Conservation (phyloP, 495 filamentous ascomycete genomes). For the Immersiella caudata region DNA sequence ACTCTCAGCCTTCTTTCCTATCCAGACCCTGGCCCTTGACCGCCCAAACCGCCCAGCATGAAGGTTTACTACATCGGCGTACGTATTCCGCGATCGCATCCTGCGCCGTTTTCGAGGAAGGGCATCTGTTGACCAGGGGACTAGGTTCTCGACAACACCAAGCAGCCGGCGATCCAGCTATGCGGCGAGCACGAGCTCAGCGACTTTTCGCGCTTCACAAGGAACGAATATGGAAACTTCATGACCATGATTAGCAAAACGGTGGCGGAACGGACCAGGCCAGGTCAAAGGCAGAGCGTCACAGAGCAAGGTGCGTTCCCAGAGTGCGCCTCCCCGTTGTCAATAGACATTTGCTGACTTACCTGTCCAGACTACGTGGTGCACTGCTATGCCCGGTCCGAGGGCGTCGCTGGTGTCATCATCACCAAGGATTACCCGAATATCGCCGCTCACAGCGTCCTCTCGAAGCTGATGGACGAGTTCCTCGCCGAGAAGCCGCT, state of each 20-base stretch:
- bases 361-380: slow-evolving; percentile 67
- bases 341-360: background rate
- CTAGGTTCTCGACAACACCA: slow-evolving; percentile 37
- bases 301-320: slow-evolving; percentile 72
- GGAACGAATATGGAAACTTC: slow-evolving; percentile 66
- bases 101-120: background rate
- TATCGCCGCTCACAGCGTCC: slow-evolving; percentile 89
- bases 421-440: slow-evolving; percentile 89
- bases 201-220: slow-evolving; percentile 80
- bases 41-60: slow-evolving; percentile 59
- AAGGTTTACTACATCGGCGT: slow-evolving; percentile 69
- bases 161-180: slow-evolving; percentile 78
- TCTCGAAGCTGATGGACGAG: slow-evolving; percentile 91
- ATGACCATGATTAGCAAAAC: slow-evolving; percentile 70
- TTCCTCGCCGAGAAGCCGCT: slow-evolving; percentile 82
- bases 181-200: slow-evolving; percentile 78
- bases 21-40: background rate
- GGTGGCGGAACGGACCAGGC: slow-evolving; percentile 76
- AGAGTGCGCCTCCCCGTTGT: background rate
- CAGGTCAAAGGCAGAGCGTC: slow-evolving; percentile 89
- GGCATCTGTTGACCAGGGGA: slow-evolving; percentile 19
- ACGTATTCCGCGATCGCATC: slow-evolving; percentile 7
- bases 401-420: slow-evolving; percentile 85
- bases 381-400: slow-evolving; percentile 85
- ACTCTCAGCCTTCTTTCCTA: background rate